Conservation (phyloP, 495 filamentous ascomycete genomes). For the Lepraria neglecta region DNA sequence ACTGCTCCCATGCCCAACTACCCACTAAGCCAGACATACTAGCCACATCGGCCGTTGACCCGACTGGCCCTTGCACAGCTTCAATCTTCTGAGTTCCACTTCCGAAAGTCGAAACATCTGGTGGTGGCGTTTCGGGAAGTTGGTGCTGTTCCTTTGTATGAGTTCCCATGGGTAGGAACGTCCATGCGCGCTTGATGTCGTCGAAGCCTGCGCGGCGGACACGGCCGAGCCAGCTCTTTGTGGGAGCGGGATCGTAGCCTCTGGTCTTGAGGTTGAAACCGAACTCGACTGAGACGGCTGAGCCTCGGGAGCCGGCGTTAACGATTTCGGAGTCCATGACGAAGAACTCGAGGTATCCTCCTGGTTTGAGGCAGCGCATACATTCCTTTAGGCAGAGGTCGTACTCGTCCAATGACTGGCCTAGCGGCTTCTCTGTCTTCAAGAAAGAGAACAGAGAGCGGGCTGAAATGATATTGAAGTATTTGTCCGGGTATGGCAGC, state of each 20-base stretch:
- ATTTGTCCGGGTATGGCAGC: constrained; percentile 78
- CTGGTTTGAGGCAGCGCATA: constrained; percentile 83
- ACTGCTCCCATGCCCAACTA: constrained; percentile 92
- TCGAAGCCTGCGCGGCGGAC: constrained; percentile 69
- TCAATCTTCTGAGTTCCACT: constrained; percentile 41
- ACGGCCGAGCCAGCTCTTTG: constrained; percentile 67
- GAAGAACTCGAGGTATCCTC: constrained; percentile 84
- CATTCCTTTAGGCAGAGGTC: constrained; percentile 79
- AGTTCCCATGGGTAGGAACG: constrained; percentile 79
- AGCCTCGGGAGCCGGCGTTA: constrained; percentile 67
- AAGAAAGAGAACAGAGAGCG: constrained; percentile 79
- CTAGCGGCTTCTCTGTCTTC: constrained; percentile 51
- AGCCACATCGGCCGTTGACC: constrained; percentile 66
- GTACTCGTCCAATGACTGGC: constrained; percentile 70
- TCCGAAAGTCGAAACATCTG: constrained; percentile 45
- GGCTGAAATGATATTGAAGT: constrained; percentile 89
- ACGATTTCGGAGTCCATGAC: constrained; percentile 84
- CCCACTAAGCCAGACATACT: constrained; percentile 75
- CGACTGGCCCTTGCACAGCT: constrained; percentile 62
- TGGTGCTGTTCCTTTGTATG: constrained; percentile 43
- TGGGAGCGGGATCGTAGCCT: constrained; percentile 81
- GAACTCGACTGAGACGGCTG: constrained; percentile 82
- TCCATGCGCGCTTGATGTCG: constrained; percentile 78
- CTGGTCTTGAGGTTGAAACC: constrained; percentile 77
- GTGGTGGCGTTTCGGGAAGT: constrained; percentile 48